Base-by-base conservation (phyloP, 352 stramenopile species). In the Phytophthora crassamura region DNA sequence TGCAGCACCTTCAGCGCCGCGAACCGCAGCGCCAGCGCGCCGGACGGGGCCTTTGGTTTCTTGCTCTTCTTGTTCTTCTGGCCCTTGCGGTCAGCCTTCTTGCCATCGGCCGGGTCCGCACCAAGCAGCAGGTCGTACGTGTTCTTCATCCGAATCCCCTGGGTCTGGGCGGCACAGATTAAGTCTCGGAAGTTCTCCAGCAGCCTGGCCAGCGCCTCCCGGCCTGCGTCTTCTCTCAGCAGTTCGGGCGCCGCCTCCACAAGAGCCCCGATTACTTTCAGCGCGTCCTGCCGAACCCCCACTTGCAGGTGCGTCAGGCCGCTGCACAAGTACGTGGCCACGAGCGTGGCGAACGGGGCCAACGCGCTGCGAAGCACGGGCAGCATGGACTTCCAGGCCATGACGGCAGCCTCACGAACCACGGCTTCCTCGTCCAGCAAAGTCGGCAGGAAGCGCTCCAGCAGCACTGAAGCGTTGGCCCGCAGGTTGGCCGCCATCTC, bases 141-240 rank as follows among this genome's bases (percentile, higher is more conserved):
- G 66, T 95, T 95, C 53, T 72, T 91, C 58, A 95, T 82, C 53
- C 83, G 73, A 53, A 93, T 91, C 0, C 85, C 83, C 41, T 92
- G 83, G 1, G 80, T 77, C 64, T 89, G 76, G 14, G 82, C 74
- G 1, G 84, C 74, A 5, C 76, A 74, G 32, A 95, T 80, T 18
- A 93, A 67, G 47, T 93, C 84, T 32, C 76, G 72, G 39, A 95
- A 93, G 67, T 93, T 95, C 59, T 95, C 86, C 33, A 95, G 67
- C 40, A 95, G 41, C 7, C 82, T 78, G 0, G 81, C 84, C 16
- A 90, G 60, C 11, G 84, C 73, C 34, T 93, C 82, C 11, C 74
- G 50, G 0, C 78, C 78, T 30, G 79, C 80, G 25, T 88, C 70
- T 36, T 86, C 49, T 28, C 75, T 76, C 15, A 95, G 48, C 6